Percentiles rank a stretch among this genome's conserved stretches.
Conservation (phyloP, 179 eudicot species). For the Amaranthus tricolor region DNA sequence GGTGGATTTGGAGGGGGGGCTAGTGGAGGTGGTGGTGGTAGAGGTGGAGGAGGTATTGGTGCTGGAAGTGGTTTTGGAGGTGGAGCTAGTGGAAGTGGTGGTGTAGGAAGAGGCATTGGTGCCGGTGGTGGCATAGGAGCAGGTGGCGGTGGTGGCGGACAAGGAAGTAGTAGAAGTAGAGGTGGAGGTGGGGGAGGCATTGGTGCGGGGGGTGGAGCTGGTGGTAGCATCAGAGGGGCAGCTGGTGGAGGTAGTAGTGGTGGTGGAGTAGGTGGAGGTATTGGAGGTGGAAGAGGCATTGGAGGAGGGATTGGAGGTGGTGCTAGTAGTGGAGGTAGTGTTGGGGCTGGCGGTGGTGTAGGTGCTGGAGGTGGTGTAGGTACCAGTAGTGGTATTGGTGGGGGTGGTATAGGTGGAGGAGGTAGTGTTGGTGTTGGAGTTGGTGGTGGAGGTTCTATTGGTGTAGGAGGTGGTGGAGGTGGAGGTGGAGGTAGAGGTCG, state of each 20-base stretch:
- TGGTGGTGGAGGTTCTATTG: not conserved
- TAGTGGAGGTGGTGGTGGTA: not conserved
- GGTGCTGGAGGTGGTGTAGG: not conserved
- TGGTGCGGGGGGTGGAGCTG: not conserved
- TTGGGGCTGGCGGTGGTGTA: not conserved
- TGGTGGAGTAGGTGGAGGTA: not conserved
- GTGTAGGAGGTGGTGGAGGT: not conserved
- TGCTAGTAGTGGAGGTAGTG: not conserved
- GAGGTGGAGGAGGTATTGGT: not conserved
- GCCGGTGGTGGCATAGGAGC: not conserved
- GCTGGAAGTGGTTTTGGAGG: not conserved
- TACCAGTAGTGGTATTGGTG: not conserved
- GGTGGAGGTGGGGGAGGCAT: slow-evolving; percentile 1
- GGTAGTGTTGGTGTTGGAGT: slow-evolving; percentile 11
- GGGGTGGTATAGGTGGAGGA: not conserved
- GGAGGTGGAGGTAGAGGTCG: not conserved
- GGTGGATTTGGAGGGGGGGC: not conserved
- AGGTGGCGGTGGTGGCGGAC: not conserved
- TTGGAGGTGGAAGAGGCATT: not conserved
- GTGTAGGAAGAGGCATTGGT: not conserved
- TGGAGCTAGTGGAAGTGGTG: not conserved
- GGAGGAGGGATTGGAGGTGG: not conserved
- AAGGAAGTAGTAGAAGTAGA: not conserved
- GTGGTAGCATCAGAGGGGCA: not conserved
- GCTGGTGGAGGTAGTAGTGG: not conserved